A percentile compares a stretch with the other conserved stretches of the same genome.
These are phyloP conservation scores for Stachybotrys elegans DNA, from an alignment of 2,329 filamentous ascomycete species.

Conservation along the genomic window DNA sequence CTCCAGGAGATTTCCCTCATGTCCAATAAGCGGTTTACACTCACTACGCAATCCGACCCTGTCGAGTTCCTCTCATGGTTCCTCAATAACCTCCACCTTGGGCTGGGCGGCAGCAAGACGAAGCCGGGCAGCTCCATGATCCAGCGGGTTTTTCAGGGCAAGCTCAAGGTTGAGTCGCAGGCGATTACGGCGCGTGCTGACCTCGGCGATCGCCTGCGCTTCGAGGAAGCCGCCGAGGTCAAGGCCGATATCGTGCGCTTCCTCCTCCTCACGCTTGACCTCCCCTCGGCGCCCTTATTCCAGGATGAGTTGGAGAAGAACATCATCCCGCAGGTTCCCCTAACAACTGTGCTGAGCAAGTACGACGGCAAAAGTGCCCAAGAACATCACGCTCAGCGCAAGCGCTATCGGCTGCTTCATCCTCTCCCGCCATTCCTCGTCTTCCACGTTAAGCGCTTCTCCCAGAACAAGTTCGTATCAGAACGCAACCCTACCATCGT, in stretches of 20 bases:
- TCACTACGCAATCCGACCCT: constrained; percentile 88
- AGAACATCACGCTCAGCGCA: constrained; percentile 82
- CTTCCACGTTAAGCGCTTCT: constrained; percentile 97
- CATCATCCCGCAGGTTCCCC: constrained; percentile 89
- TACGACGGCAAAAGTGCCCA: constrained; percentile 87
- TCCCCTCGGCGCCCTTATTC: constrained; percentile 88
- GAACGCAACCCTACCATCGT: constrained; percentile 98
- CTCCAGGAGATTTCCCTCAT: constrained; percentile 89
- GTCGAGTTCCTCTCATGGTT: constrained; percentile 98
- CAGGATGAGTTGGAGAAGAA: constrained; percentile 92
- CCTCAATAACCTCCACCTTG: constrained; percentile 89
- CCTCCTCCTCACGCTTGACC: constrained; percentile 86
- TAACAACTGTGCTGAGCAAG: constrained; percentile 79
- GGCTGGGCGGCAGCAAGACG: constrained; percentile 82
- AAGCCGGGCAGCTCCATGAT: constrained; percentile 82
- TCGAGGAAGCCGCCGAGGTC: constrained; percentile 84
- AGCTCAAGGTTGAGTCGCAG: constrained; percentile 87
- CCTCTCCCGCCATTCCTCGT: constrained; percentile 86
- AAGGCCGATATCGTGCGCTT: constrained; percentile 74
- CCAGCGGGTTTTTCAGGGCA: constrained; percentile 90
- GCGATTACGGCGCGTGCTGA: constrained; percentile 89
- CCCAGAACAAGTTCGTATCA: constrained; percentile 90
- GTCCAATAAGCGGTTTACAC: constrained; percentile 87
- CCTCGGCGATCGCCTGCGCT: constrained; percentile 79
- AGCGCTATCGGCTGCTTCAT: constrained; percentile 83